Conservation (phyloP, 1,284 basidiomycete species). For the Ceratobasidium papillatum region DNA sequence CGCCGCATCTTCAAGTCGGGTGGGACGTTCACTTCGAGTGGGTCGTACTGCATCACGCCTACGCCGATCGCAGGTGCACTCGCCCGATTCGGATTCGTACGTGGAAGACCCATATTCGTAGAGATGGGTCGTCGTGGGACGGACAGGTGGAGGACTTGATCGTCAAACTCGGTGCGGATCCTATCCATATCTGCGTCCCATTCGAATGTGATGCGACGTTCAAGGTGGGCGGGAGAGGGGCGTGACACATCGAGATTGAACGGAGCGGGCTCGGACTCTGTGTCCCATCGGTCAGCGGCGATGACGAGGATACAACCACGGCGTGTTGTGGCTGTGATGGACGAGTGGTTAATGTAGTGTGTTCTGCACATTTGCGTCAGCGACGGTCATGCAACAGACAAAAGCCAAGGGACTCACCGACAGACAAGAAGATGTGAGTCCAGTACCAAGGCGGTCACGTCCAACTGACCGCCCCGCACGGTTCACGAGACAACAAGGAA, state of each 20-base stretch:
- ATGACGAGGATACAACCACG: conserved; percentile 74
- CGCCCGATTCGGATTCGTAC: background rate
- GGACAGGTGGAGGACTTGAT: conserved; percentile 50
- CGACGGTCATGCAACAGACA: background rate
- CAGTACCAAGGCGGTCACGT: conserved; percentile 2
- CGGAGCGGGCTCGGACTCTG: conserved; percentile 49
- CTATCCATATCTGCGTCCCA: conserved; percentile 73
- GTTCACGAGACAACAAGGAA: conserved; percentile 12
- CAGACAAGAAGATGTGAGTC: conserved; percentile 26
- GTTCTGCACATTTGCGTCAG: conserved; percentile 5
- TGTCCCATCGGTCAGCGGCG: conserved; percentile 82
- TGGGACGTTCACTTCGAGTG: background rate
- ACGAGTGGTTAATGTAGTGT: conserved; percentile 41
- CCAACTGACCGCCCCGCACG: conserved; percentile 11
- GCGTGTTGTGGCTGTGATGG: conserved; percentile 74
- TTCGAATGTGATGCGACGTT: conserved; percentile 77
- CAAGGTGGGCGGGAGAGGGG: conserved; percentile 67
- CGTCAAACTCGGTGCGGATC: conserved; percentile 76
- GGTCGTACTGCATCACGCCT: background rate
- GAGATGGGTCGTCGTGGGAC: conserved; percentile 30
- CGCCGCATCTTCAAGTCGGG: conserved; percentile 8
- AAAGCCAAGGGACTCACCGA: conserved; percentile 8
- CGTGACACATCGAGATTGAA: conserved; percentile 48
- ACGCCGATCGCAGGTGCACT: background rate
- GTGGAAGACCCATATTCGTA: conserved; percentile 5